Base-by-base conservation (phyloP, 805 yeast genomes). In the Pichia scutulata region DNA sequence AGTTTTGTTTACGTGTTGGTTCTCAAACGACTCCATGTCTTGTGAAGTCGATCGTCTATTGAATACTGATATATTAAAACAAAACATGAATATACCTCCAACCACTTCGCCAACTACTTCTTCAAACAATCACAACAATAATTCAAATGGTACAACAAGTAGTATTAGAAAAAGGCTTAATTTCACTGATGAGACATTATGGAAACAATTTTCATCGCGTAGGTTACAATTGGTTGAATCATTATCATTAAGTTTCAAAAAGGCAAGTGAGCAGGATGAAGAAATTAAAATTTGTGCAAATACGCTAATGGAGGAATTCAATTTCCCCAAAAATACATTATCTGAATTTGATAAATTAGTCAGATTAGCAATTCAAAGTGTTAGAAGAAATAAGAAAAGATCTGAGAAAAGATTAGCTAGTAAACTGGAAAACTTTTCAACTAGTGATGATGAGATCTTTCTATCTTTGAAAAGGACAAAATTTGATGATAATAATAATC, bases 191-290 rank as follows among this genome's bases (percentile, higher is more conserved):
- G 96, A 88, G 53, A 72, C 80, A 41, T 74, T 77, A 50, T 93
- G 99, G 99, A 88, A 87, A 63, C 77, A 81, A 58, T 92, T 93
- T 64, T 84, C 93, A n/a, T 88, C 95, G 1, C 74, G 98, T 50
- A 72, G 99, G 52, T 72, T 93, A 23, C 96, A 89, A 67, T 73
- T 93, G 49, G 93, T 93, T 41, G 97, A 90, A 62, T 78, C 85
- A 22, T 74, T 84, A 54, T 71, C 73, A 41, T 62, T 78, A 41
- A 71, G 77, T 43, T 69, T 78, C 19, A 78, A 80, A 55, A 90
- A 89, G 70, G 98, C 98, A 9, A 80, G 89, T 51, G 98, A 93
- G 63, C 99, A 92, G 65, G 97, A 92, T 57, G 80, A 77, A 26
- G 84, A 84, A 57, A 89, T 93, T 43, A 73, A 75, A 45, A 76